Conservation (phyloP, 768 basidiomycete genomes). For the Boletus sensibilis region DNA sequence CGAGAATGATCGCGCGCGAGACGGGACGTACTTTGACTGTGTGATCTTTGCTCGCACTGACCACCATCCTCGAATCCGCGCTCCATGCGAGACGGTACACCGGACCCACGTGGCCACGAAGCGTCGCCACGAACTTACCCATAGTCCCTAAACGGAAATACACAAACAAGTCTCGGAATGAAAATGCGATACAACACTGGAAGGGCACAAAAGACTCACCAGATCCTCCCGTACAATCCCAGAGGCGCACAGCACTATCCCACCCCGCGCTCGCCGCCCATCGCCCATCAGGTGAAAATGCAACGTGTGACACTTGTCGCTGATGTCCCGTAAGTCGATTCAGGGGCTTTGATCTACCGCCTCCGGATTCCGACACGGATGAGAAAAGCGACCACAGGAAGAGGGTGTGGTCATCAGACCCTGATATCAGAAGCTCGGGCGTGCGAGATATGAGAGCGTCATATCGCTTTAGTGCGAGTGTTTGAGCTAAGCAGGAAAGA, state of each 20-base stretch:
- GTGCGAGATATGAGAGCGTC: slow-evolving; percentile 56
- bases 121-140: slow-evolving; percentile 85
- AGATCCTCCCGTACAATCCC: slow-evolving; percentile 67
- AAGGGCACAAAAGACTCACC: slow-evolving; percentile 31
- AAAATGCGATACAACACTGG: neutral
- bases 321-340: slow-evolving; percentile 92
- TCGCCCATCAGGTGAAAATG: slow-evolving; percentile 91
- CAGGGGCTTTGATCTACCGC: slow-evolving; percentile 62
- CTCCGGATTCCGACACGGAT: slow-evolving; percentile 31
- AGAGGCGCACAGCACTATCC: slow-evolving; percentile 87
- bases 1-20: neutral
- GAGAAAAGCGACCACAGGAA: slow-evolving; percentile 92
- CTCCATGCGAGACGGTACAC: slow-evolving; percentile 97
- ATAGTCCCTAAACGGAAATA: slow-evolving; percentile 44
- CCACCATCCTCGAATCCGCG: slow-evolving; percentile 85
- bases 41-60: slow-evolving; percentile 94
- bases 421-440: slow-evolving; percentile 88
- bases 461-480: slow-evolving; percentile 76
- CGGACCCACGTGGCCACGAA: slow-evolving; percentile 90
- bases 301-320: slow-evolving; percentile 89
- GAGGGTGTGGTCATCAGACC: slow-evolving; percentile 96
- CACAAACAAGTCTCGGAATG: neutral
- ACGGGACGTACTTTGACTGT: slow-evolving; percentile 77
- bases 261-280: slow-evolving; percentile 90
- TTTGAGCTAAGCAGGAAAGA: slow-evolving; percentile 54